These are phyloP conservation scores for Poa pratensis DNA, from an alignment of 176 grass and related monocot species.

Conservation along the genomic window DNA sequence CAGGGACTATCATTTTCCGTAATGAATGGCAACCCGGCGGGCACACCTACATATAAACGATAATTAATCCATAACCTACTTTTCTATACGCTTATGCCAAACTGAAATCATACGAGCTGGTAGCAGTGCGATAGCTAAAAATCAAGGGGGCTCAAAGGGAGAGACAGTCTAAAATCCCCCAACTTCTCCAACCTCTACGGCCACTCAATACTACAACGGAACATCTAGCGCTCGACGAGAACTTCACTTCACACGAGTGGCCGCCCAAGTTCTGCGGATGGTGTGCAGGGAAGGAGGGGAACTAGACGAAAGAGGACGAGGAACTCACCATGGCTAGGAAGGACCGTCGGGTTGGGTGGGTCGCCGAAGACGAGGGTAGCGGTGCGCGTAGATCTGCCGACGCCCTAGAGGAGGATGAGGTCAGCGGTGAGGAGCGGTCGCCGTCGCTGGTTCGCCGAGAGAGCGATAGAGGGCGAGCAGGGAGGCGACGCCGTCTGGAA, in stretches of 20 bases:
- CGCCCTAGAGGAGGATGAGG: neutral
- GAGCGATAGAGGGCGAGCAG: neutral
- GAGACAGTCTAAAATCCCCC: neutral
- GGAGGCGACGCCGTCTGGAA: neutral
- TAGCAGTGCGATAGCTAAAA: neutral
- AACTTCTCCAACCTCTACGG: neutral
- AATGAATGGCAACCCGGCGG: neutral
- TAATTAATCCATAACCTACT: neutral
- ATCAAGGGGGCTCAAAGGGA: neutral
- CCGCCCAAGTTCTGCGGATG: neutral
- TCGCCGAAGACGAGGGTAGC: neutral
- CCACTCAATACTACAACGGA: neutral
- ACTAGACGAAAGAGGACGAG: neutral
- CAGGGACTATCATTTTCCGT: neutral
- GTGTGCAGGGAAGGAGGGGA: neutral
- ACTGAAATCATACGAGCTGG: neutral
- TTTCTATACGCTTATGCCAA: neutral
- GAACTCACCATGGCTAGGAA: slow-evolving; percentile 18
- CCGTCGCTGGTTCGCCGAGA: slow-evolving; percentile 16
- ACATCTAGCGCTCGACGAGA: neutral
- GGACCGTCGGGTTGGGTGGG: neutral
- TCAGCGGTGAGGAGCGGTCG: neutral
- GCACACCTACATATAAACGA: neutral
- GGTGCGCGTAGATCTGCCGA: neutral
- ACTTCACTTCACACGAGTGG: neutral